Base-by-base conservation (phyloP, 2,329 filamentous ascomycete genomes). In the Aspergillus novofumigatus region DNA sequence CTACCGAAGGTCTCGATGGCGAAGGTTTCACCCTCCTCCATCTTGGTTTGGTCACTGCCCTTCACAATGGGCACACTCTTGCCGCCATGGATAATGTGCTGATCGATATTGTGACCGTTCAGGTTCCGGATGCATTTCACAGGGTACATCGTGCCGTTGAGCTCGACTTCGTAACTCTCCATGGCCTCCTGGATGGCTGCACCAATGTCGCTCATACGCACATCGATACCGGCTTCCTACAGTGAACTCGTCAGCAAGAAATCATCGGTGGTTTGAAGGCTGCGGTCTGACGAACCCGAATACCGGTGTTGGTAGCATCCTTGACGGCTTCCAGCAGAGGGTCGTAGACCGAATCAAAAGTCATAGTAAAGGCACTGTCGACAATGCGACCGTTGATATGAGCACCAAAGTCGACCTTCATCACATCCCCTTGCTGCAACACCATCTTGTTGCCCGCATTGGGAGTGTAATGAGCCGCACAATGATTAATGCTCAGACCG, bases 11-110 rank as follows among this genome's bases (percentile, higher is more conserved):
- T 97, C 79, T 97, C 92, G 66, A 97, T 96, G 62, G 92, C 92
- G 74, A 95, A 97, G 20, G 92, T 87, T 70, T 97, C 92, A 45
- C 92, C 92, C 77, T 97, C 93, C 78, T 97, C 92, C 93, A 97
- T 97, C 82, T 96, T 96, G 53, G 91, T 95, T 72, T 88, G 86
- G 69, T 96, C 91, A 60, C 85, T 84, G 60, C 86, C 88, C 80
- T 96, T 96, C 62, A 97, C 91, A 68, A 97, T 96, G 0, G 92
- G 93, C 52, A 97, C 91, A 64, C 90, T 92, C 82, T 97, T 97
- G 53, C 75, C 89, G 57, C 92, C 92, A 77, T 97, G 92, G 67
- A 97, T 97, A 72, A 86, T 87, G 79, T 92, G 94, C 60, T 86
- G 92, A 56, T 90, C 82, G 69, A 97, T 97, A 64, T 90, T 93